These are phyloP conservation scores for Fusarium praegraminearum DNA, from an alignment of 2,329 filamentous ascomycete genomes.

Conservation along the genomic window DNA sequence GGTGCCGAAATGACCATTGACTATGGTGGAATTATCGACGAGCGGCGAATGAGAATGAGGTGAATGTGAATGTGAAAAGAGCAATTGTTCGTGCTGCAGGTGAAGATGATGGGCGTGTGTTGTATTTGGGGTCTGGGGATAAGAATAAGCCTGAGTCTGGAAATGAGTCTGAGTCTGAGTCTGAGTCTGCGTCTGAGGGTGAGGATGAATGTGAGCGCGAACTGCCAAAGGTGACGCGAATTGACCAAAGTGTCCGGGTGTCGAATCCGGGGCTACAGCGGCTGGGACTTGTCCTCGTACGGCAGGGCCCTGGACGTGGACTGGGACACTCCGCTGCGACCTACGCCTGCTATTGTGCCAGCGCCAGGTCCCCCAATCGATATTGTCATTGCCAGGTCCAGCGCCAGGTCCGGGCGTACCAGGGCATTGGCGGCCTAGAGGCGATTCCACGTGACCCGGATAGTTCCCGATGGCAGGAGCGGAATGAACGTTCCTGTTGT, in stretches of 20 bases:
- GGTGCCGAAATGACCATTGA: slow-evolving; percentile 42
- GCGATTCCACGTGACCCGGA: slow-evolving; percentile 33
- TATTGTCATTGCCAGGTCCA: neutral
- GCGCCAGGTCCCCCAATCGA: slow-evolving; percentile 34
- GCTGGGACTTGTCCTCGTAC: neutral
- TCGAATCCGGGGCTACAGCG: slow-evolving; percentile 19
- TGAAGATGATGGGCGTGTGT: slow-evolving; percentile 22
- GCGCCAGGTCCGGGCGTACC: slow-evolving; percentile 2
- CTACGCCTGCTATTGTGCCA: slow-evolving; percentile 25
- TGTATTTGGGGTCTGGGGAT: slow-evolving; percentile 9
- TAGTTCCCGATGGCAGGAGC: slow-evolving; percentile 12
- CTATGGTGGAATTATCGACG: slow-evolving; percentile 16
- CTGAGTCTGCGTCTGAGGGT: slow-evolving; percentile 13
- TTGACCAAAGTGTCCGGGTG: slow-evolving; percentile 37
- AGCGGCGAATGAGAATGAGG: slow-evolving; percentile 13
- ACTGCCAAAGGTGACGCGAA: slow-evolving; percentile 34
- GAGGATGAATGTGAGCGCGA: slow-evolving; percentile 20
- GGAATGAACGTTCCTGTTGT: slow-evolving; percentile 6
- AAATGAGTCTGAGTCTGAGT: slow-evolving; percentile 15
- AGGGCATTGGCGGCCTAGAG: slow-evolving; percentile 15
- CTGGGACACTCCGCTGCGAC: slow-evolving; percentile 25
- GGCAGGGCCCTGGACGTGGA: neutral
- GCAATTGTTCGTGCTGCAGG: slow-evolving; percentile 21
- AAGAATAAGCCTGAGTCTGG: slow-evolving; percentile 13
- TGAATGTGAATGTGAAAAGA: slow-evolving; percentile 21